Base-by-base conservation (phyloP, 1,284 basidiomycete genomes). In the Ustilago hordei region DNA sequence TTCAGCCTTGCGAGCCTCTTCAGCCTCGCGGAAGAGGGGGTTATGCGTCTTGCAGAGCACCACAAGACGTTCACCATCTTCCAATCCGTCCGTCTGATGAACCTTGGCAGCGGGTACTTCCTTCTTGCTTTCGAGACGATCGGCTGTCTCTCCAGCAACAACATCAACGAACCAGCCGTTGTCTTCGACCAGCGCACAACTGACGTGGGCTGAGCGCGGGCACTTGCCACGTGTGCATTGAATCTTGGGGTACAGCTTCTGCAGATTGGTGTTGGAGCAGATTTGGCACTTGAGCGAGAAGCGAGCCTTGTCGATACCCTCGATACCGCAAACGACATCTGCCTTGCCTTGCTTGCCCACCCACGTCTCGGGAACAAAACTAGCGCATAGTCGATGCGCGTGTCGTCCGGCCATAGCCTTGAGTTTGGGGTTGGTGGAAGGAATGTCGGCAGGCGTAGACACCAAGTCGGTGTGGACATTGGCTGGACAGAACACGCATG, bases 221-320 rank as follows among this genome's bases (percentile, higher is more conserved):
- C 96, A 97, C 87, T 94, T 95, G 67, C 94, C 94, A 85, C 94
- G 94, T 11, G 93, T 93, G 85, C 95, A 98, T 83, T 98, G 95
- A 35, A 97, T 91, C 64, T 95, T 95, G 4, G 94, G 94, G 6
- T 96, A 96, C 71, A 94, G 92, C 8, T 88, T 89, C 75, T 92
- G 93, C 17, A 89, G 86, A 39, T 89, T 89, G 32, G 88, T 89
- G 83, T 91, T 93, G 34, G 89, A 89, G 85, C 95, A 98, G 6
- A 91, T 90, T 12, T 91, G 89, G 85, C 95, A 98, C 91, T 95
- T 96, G 65, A 85, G 81, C 34, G 69, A 61, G 69, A 81, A 84
- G 23, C 83, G 77, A 7, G 77, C 82, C 39, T 75, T 78, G 50
- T 81, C 71, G 55, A 84, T 83, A 34, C 66, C 69, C 15, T 75